phyloP scores from a whole-genome alignment of 345 rosid species.

The Eutrema yunnanense region DNA sequence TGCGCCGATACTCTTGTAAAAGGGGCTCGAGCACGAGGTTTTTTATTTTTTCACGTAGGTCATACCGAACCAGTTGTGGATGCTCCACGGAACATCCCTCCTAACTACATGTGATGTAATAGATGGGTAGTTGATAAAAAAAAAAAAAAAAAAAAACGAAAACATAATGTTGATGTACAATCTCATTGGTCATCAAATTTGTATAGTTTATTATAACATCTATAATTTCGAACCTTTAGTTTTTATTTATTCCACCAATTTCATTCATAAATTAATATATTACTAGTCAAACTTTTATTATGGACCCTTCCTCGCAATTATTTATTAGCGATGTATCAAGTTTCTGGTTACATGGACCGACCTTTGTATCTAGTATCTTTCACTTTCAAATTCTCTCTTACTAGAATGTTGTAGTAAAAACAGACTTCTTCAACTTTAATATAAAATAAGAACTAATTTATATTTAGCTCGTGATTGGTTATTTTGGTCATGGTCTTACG shows the following conservation, averaged over 20 bases:
- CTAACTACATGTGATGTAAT: too few species aligned
- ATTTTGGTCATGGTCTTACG: background rate
- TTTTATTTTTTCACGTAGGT: too few species aligned
- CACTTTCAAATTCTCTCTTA: background rate
- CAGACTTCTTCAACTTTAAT: background rate
- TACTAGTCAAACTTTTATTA: background rate
- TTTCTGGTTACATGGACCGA: background rate
- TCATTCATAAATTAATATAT: slow-evolving; percentile 1
- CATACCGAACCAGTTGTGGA: too few species aligned
- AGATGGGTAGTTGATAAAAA: too few species aligned
- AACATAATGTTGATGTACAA: too few species aligned
- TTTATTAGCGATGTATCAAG: background rate
- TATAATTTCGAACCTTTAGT: background rate
- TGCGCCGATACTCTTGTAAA: too few species aligned
- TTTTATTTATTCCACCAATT: slow-evolving; percentile 5
- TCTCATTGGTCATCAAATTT: slow-evolving; percentile 19
- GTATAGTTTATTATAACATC: background rate
- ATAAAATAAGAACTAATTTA: background rate
- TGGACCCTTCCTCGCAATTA: background rate
- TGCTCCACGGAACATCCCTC: too few species aligned
- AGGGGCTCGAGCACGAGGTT: too few species aligned
- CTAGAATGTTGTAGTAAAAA: slow-evolving; percentile 23
- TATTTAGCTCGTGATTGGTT: slow-evolving; percentile 1
- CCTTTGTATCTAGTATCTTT: background rate
- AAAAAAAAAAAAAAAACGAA: too few species aligned